Conservation (phyloP, 192 early-diverging fungal genomes). For the Coemansia sp. region DNA sequence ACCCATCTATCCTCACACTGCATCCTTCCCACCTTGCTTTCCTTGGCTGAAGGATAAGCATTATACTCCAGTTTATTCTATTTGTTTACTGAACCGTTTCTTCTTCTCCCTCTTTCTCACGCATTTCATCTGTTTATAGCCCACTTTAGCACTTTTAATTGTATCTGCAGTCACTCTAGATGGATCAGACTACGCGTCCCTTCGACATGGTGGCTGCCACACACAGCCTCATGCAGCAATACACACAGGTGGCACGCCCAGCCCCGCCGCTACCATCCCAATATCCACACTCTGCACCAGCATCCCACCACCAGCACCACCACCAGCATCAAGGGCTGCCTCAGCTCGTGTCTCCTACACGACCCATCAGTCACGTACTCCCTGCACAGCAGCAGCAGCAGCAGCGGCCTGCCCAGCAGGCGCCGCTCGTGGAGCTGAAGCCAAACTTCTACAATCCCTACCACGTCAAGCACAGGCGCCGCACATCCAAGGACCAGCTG, state of each 20-base stretch:
- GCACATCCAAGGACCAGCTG: constrained; percentile 74
- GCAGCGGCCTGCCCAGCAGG: background rate
- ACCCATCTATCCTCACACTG: background rate
- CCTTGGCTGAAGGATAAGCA: background rate
- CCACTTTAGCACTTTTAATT: constrained; percentile 2
- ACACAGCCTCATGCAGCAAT: constrained; percentile 16
- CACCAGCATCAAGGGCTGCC: background rate
- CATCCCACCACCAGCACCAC: background rate
- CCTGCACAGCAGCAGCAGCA: constrained; percentile 1
- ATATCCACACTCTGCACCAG: background rate
- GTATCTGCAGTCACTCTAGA: background rate
- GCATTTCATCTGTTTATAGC: constrained; percentile 4
- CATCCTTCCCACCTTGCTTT: background rate
- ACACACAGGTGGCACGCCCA: constrained; percentile 5
- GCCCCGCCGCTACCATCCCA: constrained; percentile 9
- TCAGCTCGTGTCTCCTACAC: background rate
- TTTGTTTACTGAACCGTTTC: background rate
- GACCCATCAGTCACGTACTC: background rate
- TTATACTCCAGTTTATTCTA: background rate
- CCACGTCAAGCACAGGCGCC: constrained; percentile 74
- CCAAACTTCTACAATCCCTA: constrained; percentile 77
- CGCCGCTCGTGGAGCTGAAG: constrained; percentile 58
- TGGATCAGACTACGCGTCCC: constrained; percentile 26
- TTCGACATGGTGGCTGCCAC: constrained; percentile 15
- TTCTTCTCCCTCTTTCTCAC: background rate